Evolutionary conservation across 169 alveolate species (phyloP).

Genomic region (Plasmodium ovale): DNA sequence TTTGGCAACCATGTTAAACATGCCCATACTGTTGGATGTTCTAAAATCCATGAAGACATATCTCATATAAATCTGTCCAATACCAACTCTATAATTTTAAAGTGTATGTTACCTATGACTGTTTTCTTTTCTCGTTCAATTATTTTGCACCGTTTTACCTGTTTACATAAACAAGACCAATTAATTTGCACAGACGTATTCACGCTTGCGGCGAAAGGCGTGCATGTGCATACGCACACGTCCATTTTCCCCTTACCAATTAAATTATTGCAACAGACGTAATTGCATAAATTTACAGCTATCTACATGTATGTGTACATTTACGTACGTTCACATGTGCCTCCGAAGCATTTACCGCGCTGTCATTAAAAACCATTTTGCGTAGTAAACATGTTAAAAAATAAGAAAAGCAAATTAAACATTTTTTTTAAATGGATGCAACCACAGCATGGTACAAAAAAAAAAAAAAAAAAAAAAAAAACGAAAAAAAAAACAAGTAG

Average conservation of each 20-base stretch:
- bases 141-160: neutral
- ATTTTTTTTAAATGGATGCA: too few species aligned
- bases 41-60: slow-evolving; percentile 64
- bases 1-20: slow-evolving; percentile 57
- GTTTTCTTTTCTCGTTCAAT: neutral
- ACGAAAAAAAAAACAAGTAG: too few species aligned
- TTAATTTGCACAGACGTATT: slow-evolving; percentile 20
- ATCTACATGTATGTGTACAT: too few species aligned
- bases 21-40: slow-evolving; percentile 58
- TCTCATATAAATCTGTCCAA: slow-evolving; percentile 41
- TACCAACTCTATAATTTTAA: too few species aligned
- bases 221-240: neutral
- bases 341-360: too few species aligned
- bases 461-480: too few species aligned
- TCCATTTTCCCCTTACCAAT: neutral
- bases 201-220: slow-evolving; percentile 3
- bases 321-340: too few species aligned
- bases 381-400: too few species aligned
- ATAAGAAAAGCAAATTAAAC: too few species aligned
- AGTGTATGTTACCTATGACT: too few species aligned
- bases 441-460: too few species aligned
- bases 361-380: too few species aligned
- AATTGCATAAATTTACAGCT: slow-evolving; percentile 4
- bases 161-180: neutral
- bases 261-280: slow-evolving; percentile 10